Conservation (phyloP, 179 eudicot genomes). For the Silene noctiflora region DNA sequence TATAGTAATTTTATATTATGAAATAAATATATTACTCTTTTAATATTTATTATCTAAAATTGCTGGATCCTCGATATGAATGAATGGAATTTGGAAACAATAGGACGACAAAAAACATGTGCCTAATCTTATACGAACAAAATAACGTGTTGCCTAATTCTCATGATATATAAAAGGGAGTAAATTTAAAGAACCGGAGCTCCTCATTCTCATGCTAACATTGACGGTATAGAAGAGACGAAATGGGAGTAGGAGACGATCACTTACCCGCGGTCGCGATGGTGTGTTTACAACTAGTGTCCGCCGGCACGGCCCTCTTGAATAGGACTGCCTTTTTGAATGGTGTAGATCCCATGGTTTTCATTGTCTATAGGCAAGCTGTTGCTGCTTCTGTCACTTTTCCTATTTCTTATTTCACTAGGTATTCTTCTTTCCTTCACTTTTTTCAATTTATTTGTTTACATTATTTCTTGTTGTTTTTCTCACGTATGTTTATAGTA, state of each 20-base stretch:
- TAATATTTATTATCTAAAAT: too few species aligned
- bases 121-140: too few species aligned
- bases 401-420: conserved; percentile 46
- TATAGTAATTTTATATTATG: too few species aligned
- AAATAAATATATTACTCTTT: too few species aligned
- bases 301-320: conserved; percentile 37
- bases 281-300: conserved; percentile 40
- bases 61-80: too few species aligned
- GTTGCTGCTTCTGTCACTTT: conserved; percentile 46
- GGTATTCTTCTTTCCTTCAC: too few species aligned
- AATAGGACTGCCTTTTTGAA: conserved; percentile 45
- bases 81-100: too few species aligned
- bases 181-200: neutral
- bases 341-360: conserved; percentile 47
- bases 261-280: conserved; percentile 38
- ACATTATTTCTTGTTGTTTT: too few species aligned
- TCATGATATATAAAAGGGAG: neutral
- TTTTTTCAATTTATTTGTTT: too few species aligned
- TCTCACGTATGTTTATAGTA: too few species aligned
- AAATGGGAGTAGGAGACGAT: too few species aligned
- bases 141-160: neutral
- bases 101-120: neutral
- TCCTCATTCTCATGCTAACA: neutral
- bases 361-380: conserved; percentile 59
- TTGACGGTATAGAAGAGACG: too few species aligned